A percentile compares a stretch with the other conserved stretches of the same genome.
phyloP scores from a whole-genome alignment of 164 flowering plant genomes.

The Hamamelis virginiana region DNA sequence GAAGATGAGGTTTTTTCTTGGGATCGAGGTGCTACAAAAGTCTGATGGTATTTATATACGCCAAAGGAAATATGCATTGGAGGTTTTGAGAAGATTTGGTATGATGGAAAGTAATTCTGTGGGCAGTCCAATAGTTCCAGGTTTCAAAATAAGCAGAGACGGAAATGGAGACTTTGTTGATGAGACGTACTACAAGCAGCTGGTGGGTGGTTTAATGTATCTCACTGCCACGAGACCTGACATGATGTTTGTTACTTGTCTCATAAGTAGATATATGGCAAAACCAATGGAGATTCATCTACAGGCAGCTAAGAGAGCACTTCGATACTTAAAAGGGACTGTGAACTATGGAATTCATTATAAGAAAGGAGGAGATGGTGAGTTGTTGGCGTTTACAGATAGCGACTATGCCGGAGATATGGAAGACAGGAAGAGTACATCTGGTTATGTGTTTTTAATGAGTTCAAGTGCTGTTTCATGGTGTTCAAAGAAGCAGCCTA shows the following conservation, averaged over 20 bases:
- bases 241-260: background rate
- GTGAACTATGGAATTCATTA: background rate
- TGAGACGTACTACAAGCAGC: background rate
- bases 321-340: too few species aligned
- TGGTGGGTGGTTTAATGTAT: constrained; percentile 13
- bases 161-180: background rate
- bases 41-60: background rate
- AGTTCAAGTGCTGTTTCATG: constrained; percentile 1
- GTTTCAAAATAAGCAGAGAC: background rate
- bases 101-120: background rate
- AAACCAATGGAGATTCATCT: background rate
- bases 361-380: constrained; percentile 3
- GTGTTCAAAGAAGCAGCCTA: too few species aligned
- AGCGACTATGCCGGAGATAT: background rate
- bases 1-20: constrained; percentile 19
- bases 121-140: background rate
- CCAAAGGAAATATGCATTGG: background rate
- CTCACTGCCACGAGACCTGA: too few species aligned
- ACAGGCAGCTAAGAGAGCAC: background rate
- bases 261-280: background rate
- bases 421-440: too few species aligned
- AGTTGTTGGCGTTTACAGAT: background rate
- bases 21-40: too few species aligned
- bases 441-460: constrained; percentile 5
- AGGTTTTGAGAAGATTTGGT: background rate